These are phyloP conservation scores for Prunella vulgaris DNA, from an alignment of 257 asterid species.

Conservation along the genomic window DNA sequence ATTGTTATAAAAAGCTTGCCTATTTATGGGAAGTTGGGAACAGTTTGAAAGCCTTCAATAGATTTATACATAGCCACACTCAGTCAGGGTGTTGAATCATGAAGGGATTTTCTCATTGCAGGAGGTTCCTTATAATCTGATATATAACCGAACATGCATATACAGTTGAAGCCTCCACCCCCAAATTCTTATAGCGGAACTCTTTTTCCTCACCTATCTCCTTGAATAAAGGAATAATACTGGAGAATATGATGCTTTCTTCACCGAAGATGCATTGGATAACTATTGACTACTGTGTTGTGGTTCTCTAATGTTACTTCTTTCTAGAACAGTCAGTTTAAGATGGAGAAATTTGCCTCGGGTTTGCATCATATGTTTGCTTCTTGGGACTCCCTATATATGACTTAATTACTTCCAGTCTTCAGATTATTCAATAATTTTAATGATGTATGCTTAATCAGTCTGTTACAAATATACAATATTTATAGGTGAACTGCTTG, in stretches of 20 bases:
- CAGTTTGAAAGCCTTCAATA: not conserved
- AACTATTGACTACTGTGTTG: not conserved
- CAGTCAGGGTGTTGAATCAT: not conserved
- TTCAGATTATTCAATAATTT: not conserved
- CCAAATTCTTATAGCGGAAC: not conserved
- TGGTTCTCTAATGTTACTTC: not conserved
- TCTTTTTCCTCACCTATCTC: not conserved
- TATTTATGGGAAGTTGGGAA: not conserved
- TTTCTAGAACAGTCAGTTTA: not conserved
- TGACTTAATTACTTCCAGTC: not conserved
- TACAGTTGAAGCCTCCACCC: not conserved
- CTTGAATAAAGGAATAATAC: not conserved
- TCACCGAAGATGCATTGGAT: not conserved
- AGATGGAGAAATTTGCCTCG: not conserved
- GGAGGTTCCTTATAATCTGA: not conserved
- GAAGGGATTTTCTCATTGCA: not conserved
- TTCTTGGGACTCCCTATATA: not conserved
- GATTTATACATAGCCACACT: not conserved
- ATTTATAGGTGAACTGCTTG: conserved; percentile 76
- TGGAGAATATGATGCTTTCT: not conserved
- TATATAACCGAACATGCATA: not conserved
- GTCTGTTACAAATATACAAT: not conserved
- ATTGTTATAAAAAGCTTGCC: not conserved
- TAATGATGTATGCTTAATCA: not conserved
- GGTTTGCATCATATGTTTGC: not conserved